phyloP scores from a whole-genome alignment of 1,284 basidiomycete genomes.

The Trichosporon coremiiforme region DNA sequence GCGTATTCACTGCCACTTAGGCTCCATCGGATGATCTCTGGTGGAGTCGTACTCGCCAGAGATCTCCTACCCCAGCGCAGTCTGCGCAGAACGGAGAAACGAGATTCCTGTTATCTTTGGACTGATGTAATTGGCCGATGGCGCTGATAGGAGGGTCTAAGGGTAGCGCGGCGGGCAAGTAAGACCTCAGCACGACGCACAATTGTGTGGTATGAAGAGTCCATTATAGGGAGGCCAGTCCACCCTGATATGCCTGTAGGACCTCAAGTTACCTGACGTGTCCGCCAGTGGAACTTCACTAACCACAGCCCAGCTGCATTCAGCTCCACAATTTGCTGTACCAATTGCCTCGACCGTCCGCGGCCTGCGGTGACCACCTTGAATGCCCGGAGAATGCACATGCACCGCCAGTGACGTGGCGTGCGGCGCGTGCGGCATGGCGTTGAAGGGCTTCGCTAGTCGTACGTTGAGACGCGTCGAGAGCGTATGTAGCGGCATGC shows the following conservation, averaged over 20 bases:
- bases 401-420: not conserved
- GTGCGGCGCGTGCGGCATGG: conserved; percentile 11
- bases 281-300: not conserved
- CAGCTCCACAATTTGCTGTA: not conserved
- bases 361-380: not conserved
- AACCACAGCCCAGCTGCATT: not conserved
- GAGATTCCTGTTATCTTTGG: not conserved
- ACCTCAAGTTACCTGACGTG: not conserved
- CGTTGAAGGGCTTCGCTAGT: not conserved
- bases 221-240: not conserved
- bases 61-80: not conserved
- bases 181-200: not conserved
- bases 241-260: not conserved
- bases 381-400: not conserved
- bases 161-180: conserved; percentile 9
- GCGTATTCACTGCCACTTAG: not conserved
- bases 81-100: not conserved
- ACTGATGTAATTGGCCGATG: conserved; percentile 5
- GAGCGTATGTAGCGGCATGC: not conserved
- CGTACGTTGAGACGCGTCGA: not conserved
- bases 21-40: conserved; percentile 8
- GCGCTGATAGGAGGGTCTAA: not conserved
- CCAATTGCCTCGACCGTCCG: not conserved
- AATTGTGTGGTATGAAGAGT: not conserved
- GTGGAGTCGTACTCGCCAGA: not conserved